phyloP scores from a whole-genome alignment of 305 asterid genomes.

The Rubia tinctorum region DNA sequence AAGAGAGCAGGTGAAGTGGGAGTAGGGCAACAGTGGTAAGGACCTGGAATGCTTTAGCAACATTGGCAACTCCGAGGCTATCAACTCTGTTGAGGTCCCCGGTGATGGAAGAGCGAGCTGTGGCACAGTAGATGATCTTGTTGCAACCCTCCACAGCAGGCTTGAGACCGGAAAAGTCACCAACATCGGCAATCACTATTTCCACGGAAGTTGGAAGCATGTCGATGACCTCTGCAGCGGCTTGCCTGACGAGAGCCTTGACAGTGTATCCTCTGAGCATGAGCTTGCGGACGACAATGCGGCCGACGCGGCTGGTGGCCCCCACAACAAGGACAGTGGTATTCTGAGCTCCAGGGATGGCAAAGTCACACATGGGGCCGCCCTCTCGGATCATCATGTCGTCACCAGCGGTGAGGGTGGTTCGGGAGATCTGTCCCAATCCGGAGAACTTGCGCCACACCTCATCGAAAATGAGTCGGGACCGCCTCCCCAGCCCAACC shows the following conservation, averaged over 20 bases:
- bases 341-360: conserved; percentile 94
- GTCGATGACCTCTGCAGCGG: conserved; percentile 65
- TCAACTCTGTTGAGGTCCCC: conserved; percentile 93
- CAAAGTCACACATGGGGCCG: conserved; percentile 96
- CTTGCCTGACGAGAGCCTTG: conserved; percentile 87
- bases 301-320: conserved; percentile 96
- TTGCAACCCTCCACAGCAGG: conserved; percentile 78
- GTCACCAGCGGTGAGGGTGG: conserved; percentile 64
- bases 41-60: conserved; percentile 96
- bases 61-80: conserved; percentile 80
- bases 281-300: conserved; percentile 85
- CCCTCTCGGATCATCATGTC: conserved; percentile 54
- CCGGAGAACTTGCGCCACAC: conserved; percentile 95
- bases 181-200: conserved; percentile 84
- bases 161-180: conserved; percentile 71
- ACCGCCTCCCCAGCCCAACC: conserved; percentile 83
- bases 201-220: conserved; percentile 92
- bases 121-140: conserved; percentile 90
- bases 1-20: too few relatives aligned
- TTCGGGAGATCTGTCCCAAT: conserved; percentile 78
- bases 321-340: conserved; percentile 94
- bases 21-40: too few relatives aligned
- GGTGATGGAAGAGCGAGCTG: conserved; percentile 89
- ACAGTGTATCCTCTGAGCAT: conserved; percentile 97
- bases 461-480: conserved; percentile 87